phyloP scores from a whole-genome alignment of 805 yeast genomes.

The Candida anglica region DNA sequence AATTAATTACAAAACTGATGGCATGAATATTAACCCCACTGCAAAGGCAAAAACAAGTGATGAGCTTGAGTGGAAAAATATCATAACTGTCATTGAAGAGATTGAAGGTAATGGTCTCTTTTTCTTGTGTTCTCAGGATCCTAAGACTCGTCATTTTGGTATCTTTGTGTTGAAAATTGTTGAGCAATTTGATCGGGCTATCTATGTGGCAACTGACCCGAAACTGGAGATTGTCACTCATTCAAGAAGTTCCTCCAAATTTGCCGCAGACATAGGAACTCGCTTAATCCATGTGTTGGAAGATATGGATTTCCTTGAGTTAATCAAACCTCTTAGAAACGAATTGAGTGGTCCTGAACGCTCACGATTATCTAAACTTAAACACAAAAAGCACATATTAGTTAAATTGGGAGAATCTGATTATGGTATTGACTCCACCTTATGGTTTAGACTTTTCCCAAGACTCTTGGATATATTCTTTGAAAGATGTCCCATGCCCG shows the following conservation, averaged over 20 bases:
- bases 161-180: conserved; percentile 70
- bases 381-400: conserved; percentile 62
- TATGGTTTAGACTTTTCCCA: conserved; percentile 93
- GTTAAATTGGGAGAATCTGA: conserved; percentile 81
- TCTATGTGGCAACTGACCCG: conserved; percentile 45
- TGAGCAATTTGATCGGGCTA: conserved; percentile 83
- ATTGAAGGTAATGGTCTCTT: conserved; percentile 94
- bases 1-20: conserved; percentile 40
- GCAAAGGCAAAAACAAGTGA: conserved; percentile 38
- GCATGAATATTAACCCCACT: conserved; percentile 11
- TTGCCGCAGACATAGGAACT: conserved; percentile 76
- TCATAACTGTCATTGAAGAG: conserved; percentile 85
- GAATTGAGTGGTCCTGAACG: conserved; percentile 73
- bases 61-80: conserved; percentile 70
- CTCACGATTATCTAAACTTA: conserved; percentile 62
- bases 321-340: conserved; percentile 50
- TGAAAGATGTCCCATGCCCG: conserved; percentile 83
- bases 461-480: conserved; percentile 66
- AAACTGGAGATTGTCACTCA: conserved; percentile 30
- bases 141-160: conserved; percentile 69
- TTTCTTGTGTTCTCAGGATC: conserved; percentile 85
- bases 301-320: conserved; percentile 58
- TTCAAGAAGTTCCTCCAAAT: conserved; percentile 60
- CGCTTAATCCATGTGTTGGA: conserved; percentile 75
- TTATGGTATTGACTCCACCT: conserved; percentile 90